Evolutionary conservation across 352 stramenopile species (phyloP).

Genomic region (Globisporangium spiculum): DNA sequence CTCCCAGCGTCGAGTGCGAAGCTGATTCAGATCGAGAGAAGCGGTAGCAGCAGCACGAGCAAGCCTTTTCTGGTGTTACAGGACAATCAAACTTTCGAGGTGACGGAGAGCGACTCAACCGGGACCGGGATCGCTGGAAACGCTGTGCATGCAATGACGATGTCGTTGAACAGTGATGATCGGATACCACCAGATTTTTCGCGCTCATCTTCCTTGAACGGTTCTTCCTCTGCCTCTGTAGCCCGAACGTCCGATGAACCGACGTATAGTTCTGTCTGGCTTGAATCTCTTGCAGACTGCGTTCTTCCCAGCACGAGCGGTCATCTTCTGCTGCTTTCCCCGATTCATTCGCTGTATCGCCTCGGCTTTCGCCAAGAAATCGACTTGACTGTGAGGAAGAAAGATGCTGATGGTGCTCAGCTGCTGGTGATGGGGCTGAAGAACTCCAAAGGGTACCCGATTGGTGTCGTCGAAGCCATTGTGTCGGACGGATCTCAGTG

Average conservation of each 20-base stretch:
- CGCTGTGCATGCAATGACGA: conserved; percentile 9
- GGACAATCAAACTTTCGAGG: neutral
- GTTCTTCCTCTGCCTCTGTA: neutral
- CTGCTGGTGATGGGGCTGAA: conserved; percentile 22
- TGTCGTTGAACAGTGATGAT: neutral
- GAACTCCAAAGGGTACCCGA: neutral
- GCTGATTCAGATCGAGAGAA: conserved; percentile 30
- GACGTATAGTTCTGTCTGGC: neutral
- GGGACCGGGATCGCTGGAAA: conserved; percentile 15
- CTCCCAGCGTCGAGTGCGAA: conserved; percentile 25
- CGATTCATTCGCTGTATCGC: conserved; percentile 6
- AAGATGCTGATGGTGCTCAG: neutral
- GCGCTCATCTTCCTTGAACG: neutral
- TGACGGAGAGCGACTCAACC: neutral
- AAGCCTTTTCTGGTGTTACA: conserved; percentile 15
- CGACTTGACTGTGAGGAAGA: conserved; percentile 13
- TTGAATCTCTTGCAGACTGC: conserved; percentile 1
- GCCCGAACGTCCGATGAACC: neutral
- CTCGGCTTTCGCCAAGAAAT: conserved; percentile 9
- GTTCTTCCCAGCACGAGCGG: conserved; percentile 16
- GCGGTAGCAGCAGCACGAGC: neutral
- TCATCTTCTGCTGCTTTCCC: conserved; percentile 20
- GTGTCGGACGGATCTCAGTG: neutral
- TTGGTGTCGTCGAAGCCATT: conserved; percentile 22
- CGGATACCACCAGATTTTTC: neutral